Percentiles rank a stretch among this genome's conserved stretches.
phyloP scores from a whole-genome alignment of 2,329 filamentous ascomycete genomes.

The Aspergillus sp. region DNA sequence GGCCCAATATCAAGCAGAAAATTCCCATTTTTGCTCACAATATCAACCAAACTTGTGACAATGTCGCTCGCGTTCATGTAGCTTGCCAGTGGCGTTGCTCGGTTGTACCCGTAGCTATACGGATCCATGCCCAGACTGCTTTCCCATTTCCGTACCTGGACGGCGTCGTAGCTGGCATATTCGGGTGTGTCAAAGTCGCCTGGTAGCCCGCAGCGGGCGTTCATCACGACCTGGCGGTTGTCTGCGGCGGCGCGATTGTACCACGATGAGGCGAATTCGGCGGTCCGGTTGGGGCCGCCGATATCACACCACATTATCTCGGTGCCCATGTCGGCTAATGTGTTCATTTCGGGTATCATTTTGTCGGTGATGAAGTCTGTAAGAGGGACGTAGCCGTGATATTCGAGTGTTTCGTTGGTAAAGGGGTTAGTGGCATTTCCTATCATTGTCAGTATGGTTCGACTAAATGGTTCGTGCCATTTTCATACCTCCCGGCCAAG shows the following conservation, averaged over 20 bases:
- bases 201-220: slow-evolving; percentile 53
- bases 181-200: slow-evolving; percentile 60
- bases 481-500: slow-evolving; percentile 21
- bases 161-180: slow-evolving; percentile 47
- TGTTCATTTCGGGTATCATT: slow-evolving; percentile 42
- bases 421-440: slow-evolving; percentile 42
- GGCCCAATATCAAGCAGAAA: slow-evolving; percentile 55
- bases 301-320: slow-evolving; percentile 49
- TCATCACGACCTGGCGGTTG: slow-evolving; percentile 50
- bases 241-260: slow-evolving; percentile 37
- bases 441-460: slow-evolving; percentile 5
- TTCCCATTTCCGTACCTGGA: slow-evolving; percentile 56
- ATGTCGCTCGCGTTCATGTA: slow-evolving; percentile 52
- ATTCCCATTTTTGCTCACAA: slow-evolving; percentile 54
- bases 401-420: slow-evolving; percentile 38
- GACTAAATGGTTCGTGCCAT: neutral
- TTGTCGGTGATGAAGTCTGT: slow-evolving; percentile 38
- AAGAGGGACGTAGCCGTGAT: slow-evolving; percentile 41
- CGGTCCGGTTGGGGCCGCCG: slow-evolving; percentile 40
- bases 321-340: slow-evolving; percentile 37
- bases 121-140: slow-evolving; percentile 58
- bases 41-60: slow-evolving; percentile 47
- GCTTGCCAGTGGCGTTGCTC: slow-evolving; percentile 43
- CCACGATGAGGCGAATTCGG: slow-evolving; percentile 38
- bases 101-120: slow-evolving; percentile 56